Conservation (phyloP, 257 asterid genomes). For the Scutellaria minor region DNA sequence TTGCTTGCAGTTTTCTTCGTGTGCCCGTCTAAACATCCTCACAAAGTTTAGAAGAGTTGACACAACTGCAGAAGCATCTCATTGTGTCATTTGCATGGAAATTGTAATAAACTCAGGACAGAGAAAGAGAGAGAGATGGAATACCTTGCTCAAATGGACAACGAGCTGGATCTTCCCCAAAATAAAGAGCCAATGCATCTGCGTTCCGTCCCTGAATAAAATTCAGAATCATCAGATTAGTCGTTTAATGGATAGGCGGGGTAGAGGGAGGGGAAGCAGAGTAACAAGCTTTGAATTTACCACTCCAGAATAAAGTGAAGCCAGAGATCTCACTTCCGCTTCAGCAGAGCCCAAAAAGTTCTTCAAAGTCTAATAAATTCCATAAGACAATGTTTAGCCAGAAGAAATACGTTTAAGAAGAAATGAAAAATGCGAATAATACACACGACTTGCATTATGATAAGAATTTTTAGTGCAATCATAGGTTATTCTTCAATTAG, state of each 20-base stretch:
- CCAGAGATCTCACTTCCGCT: constrained; percentile 75
- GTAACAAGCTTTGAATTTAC: constrained; percentile 46
- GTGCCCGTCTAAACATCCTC: constrained; percentile 70
- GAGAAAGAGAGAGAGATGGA: background rate
- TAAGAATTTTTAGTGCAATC: constrained; percentile 14
- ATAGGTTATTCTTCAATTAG: background rate
- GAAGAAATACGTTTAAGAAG: background rate
- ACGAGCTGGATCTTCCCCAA: constrained; percentile 77
- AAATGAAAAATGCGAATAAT: background rate
- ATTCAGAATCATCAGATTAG: constrained; percentile 31
- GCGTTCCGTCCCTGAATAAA: constrained; percentile 61
- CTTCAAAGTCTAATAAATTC: constrained; percentile 57
- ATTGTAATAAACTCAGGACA: background rate
- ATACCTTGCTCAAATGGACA: constrained; percentile 82
- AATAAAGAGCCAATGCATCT: constrained; percentile 64
- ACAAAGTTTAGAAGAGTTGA: constrained; percentile 73
- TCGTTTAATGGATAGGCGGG: background rate
- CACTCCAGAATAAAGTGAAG: constrained; percentile 72
- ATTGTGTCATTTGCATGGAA: background rate
- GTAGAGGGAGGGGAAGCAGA: background rate
- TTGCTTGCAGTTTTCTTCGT: constrained; percentile 74
- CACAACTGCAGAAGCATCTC: constrained; percentile 58
- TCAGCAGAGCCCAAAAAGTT: constrained; percentile 69
- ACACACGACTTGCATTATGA: background rate
- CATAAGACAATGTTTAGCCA: constrained; percentile 26